Evolutionary conservation across 1,139 yeast genomes (phyloP).

Genomic region (Lodderomyces orthopsilosis): DNA sequence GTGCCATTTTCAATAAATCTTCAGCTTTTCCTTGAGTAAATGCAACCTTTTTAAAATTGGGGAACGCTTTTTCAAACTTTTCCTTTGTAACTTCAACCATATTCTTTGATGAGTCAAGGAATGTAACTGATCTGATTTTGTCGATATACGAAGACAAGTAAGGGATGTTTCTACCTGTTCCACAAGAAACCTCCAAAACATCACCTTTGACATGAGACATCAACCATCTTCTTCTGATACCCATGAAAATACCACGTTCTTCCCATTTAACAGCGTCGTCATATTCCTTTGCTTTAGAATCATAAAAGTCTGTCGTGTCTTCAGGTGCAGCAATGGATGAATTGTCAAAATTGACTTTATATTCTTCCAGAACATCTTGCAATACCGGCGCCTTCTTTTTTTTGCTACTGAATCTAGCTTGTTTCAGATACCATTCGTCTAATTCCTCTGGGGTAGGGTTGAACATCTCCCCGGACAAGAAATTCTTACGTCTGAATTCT

Average conservation of each 20-base stretch:
- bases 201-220: conserved; percentile 81
- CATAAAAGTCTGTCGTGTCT: conserved; percentile 84
- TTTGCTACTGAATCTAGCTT: conserved; percentile 21
- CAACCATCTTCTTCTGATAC: conserved; percentile 78
- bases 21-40: conserved; percentile 94
- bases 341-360: conserved; percentile 31
- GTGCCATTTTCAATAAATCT: conserved; percentile 62
- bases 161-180: conserved; percentile 90
- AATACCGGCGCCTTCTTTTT: conserved; percentile 26
- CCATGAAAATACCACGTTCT: conserved; percentile 79
- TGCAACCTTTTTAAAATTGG: conserved; percentile 68
- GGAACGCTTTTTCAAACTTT: conserved; percentile 67
- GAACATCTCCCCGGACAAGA: conserved; percentile 44
- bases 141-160: conserved; percentile 55
- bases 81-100: conserved; percentile 84
- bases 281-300: conserved; percentile 73
- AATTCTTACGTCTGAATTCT: conserved; percentile 47
- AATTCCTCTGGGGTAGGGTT: conserved; percentile 53
- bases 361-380: conserved; percentile 12
- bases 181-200: conserved; percentile 91
- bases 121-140: conserved; percentile 68
- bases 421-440: conserved; percentile 45
- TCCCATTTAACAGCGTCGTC: conserved; percentile 85
- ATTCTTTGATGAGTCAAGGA: conserved; percentile 75
- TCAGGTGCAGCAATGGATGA: conserved; percentile 58